Evolutionary conservation across 164 flowering plant genomes (phyloP).

Genomic region (Nymphaea thermarum): DNA sequence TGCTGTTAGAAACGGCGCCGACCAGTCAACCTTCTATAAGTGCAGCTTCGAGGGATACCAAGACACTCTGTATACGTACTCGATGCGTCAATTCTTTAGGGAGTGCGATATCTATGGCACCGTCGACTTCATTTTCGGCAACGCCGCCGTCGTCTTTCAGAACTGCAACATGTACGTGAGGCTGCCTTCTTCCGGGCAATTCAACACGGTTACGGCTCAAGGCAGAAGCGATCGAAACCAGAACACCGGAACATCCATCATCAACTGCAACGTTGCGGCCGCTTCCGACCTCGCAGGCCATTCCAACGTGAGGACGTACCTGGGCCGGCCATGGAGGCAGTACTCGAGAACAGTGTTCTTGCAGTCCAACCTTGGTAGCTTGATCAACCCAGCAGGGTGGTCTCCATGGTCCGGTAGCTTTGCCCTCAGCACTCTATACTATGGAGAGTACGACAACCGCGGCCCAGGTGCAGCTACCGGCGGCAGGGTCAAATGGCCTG

Average conservation of each 20-base stretch:
- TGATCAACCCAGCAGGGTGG: constrained; percentile 29
- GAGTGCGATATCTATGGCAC: constrained; percentile 47
- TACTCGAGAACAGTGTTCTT: constrained; percentile 33
- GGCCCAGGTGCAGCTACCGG: constrained; percentile 24
- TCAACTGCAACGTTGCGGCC: constrained; percentile 21
- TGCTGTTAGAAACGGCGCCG: constrained; percentile 45
- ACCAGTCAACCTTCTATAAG: constrained; percentile 13
- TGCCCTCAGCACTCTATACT: constrained; percentile 28
- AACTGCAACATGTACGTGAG: constrained; percentile 38
- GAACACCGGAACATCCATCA: constrained; percentile 26
- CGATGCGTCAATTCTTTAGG: constrained; percentile 18
- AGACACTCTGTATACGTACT: constrained; percentile 20
- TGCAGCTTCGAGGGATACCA: constrained; percentile 28
- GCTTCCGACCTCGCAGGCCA: constrained; percentile 19
- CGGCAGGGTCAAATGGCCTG: constrained; percentile 31
- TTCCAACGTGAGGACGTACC: constrained; percentile 15
- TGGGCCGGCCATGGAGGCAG: constrained; percentile 45
- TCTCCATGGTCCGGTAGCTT: constrained; percentile 5
- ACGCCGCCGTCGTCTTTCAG: constrained; percentile 50
- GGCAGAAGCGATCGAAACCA: constrained; percentile 24
- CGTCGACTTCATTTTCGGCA: constrained; percentile 65
- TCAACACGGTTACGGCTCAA: constrained; percentile 27
- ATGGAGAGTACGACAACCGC: constrained; percentile 28
- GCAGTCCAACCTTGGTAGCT: constrained; percentile 18
- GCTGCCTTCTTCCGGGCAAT: constrained; percentile 17